phyloP scores from a whole-genome alignment of 441 rosid genomes.

The Corymbia citriodora region DNA sequence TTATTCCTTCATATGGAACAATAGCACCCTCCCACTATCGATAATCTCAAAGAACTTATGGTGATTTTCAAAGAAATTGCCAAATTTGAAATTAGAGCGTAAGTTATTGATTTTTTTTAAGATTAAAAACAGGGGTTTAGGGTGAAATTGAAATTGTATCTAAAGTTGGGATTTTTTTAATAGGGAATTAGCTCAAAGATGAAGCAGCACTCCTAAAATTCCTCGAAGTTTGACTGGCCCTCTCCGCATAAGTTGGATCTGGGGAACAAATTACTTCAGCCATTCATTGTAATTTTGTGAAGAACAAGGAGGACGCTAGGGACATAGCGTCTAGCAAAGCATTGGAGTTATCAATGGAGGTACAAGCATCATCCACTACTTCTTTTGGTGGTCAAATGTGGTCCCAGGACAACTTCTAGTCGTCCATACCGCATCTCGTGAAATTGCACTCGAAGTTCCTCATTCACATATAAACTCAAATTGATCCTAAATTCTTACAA shows the following conservation, averaged over 20 bases:
- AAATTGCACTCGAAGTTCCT: not conserved
- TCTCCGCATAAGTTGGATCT: not conserved
- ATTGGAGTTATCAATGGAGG: not conserved
- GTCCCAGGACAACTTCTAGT: not conserved
- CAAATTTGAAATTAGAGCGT: not conserved
- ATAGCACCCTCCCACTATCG: fast-evolving
- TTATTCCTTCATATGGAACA: not conserved
- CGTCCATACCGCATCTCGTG: not conserved
- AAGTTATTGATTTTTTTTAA: not conserved
- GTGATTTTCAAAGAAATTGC: not conserved
- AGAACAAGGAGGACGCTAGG: not conserved
- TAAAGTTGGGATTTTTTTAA: not conserved
- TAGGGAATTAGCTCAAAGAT: not conserved
- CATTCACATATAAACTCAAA: not conserved
- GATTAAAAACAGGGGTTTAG: not conserved
- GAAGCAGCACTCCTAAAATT: not conserved
- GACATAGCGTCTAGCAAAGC: not conserved
- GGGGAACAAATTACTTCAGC: not conserved
- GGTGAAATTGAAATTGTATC: fast-evolving
- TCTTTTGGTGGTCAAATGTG: not conserved
- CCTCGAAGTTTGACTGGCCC: not conserved
- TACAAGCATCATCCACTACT: not conserved
- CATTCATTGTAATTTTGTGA: not conserved
- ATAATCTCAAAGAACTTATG: not conserved
- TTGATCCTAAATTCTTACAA: not conserved